Evolutionary conservation across 148 eudicot genomes (phyloP).

Genomic region (Heliosperma pusillum): DNA sequence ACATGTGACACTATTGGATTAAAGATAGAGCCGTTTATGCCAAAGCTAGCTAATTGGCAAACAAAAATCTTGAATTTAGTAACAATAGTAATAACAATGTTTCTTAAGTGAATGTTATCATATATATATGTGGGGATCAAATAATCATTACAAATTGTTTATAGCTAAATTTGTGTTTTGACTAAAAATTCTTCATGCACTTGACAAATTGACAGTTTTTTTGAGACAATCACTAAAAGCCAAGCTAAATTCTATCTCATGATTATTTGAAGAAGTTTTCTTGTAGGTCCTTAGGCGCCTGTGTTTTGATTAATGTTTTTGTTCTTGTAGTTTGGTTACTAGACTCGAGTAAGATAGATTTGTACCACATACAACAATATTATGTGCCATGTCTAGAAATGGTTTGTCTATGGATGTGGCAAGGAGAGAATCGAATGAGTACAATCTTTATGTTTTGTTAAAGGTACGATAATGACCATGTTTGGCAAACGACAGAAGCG

Average conservation of each 20-base stretch:
- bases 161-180: conserved; percentile 7
- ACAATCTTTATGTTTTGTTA: too few species aligned
- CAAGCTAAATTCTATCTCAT: conserved; percentile 1
- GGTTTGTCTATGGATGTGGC: too few species aligned
- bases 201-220: conserved; percentile 10
- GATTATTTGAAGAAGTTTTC: neutral
- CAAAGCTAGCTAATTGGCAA: neutral
- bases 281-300: neutral
- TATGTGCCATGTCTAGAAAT: too few species aligned
- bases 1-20: too few species aligned
- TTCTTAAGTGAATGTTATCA: neutral
- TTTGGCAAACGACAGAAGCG: too few species aligned
- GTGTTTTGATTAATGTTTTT: neutral
- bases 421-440: too few species aligned
- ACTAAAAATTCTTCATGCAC: conserved; percentile 13
- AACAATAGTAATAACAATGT: neutral
- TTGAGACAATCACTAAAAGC: conserved; percentile 2
- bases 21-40: neutral
- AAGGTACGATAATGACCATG: too few species aligned
- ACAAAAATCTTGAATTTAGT: neutral
- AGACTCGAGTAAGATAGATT: too few species aligned
- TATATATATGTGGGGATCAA: neutral
- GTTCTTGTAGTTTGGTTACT: too few species aligned
- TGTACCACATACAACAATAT: too few species aligned
- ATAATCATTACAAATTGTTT: conserved; percentile 4